These are phyloP conservation scores for Haplosporangium gracile DNA, from an alignment of 192 early-diverging fungal genomes.

Conservation along the genomic window DNA sequence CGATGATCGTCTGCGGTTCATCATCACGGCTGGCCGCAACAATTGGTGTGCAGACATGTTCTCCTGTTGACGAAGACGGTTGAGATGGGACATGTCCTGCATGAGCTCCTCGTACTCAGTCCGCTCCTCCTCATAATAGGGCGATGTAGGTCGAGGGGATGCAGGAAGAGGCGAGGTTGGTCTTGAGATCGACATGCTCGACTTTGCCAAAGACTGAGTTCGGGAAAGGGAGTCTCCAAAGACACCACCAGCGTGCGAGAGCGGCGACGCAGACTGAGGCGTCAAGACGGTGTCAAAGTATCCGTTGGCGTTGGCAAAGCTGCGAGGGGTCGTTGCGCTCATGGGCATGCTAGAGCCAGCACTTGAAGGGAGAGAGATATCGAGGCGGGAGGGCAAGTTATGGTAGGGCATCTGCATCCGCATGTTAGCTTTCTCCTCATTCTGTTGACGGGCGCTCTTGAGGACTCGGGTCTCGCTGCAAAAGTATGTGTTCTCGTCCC, in stretches of 20 bases:
- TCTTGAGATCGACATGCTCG: neutral
- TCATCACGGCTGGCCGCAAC: constrained; percentile 13
- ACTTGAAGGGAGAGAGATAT: constrained; percentile 35
- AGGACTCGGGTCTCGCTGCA: constrained; percentile 46
- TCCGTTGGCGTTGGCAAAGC: constrained; percentile 9
- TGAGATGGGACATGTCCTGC: constrained; percentile 34
- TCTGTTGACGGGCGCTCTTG: constrained; percentile 50
- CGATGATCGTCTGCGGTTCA: constrained; percentile 25
- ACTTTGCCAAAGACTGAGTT: constrained; percentile 24
- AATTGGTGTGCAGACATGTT: constrained; percentile 11
- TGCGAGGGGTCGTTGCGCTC: constrained; percentile 17
- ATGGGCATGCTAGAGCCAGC: constrained; percentile 27
- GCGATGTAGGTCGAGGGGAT: neutral
- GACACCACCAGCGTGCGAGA: constrained; percentile 11
- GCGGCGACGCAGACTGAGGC: constrained; percentile 24
- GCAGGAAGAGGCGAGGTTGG: constrained; percentile 16
- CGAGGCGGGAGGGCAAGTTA: constrained; percentile 19
- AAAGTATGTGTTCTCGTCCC: constrained; percentile 49
- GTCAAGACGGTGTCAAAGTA: constrained; percentile 30
- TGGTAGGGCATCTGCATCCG: constrained; percentile 9
- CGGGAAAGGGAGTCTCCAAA: constrained; percentile 19
- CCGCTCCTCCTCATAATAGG: constrained; percentile 22
- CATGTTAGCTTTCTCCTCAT: neutral
- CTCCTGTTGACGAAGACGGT: constrained; percentile 25
- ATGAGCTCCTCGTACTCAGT: constrained; percentile 47